These are phyloP conservation scores for Daldinia grandis DNA, from an alignment of 495 filamentous ascomycete genomes.

Conservation along the genomic window DNA sequence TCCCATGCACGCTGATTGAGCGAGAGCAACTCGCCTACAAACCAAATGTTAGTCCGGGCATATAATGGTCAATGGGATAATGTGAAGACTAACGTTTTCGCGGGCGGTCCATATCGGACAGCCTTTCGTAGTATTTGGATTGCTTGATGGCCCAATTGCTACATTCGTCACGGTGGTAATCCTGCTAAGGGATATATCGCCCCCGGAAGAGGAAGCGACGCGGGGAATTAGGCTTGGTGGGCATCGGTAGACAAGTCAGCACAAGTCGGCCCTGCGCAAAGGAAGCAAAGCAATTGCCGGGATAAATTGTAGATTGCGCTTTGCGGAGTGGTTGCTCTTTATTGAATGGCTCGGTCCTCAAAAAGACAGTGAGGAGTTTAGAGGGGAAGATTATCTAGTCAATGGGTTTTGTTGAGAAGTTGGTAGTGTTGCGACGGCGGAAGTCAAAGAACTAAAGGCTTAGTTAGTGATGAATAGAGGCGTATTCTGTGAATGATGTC, in stretches of 20 bases:
- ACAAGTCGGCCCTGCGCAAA: slow-evolving; percentile 35
- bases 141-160: slow-evolving; percentile 30
- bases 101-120: slow-evolving; percentile 77
- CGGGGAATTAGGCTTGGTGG: slow-evolving; percentile 53
- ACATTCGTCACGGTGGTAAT: slow-evolving; percentile 51
- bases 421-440: slow-evolving; percentile 4
- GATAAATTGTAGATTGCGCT: slow-evolving; percentile 7
- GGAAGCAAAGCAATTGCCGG: slow-evolving; percentile 32
- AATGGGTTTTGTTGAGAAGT: slow-evolving; percentile 1
- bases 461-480: slow-evolving; percentile 17
- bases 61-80: slow-evolving; percentile 20
- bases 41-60: slow-evolving; percentile 41
- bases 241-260: slow-evolving; percentile 54
- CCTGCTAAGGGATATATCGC: slow-evolving; percentile 58
- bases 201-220: slow-evolving; percentile 56
- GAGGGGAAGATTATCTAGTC: neutral
- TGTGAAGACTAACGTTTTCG: slow-evolving; percentile 72
- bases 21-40: slow-evolving; percentile 83
- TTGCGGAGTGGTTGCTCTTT: neutral
- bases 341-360: neutral
- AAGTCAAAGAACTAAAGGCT: slow-evolving; percentile 25
- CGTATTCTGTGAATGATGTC: slow-evolving; percentile 31
- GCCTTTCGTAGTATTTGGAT: slow-evolving; percentile 32
- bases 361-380: neutral
- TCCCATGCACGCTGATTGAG: slow-evolving; percentile 88